Base-by-base conservation (phyloP, 139 green algal genomes). In the Chlorella vulgaris region DNA sequence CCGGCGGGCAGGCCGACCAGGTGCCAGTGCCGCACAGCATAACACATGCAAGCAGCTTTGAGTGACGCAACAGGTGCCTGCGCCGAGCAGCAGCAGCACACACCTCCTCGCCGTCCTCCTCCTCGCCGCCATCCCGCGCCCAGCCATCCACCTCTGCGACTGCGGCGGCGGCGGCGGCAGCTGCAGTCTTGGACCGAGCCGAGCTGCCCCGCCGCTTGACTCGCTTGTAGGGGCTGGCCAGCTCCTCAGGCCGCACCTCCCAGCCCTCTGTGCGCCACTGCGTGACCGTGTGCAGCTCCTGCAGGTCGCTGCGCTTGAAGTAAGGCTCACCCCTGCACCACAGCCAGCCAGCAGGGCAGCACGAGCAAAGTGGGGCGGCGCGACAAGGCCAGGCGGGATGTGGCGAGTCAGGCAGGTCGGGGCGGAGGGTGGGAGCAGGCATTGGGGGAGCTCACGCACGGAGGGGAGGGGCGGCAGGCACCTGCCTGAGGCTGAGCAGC, bases 261-360 rank as follows among this genome's bases (percentile, higher is more conserved):
- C 89, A 69, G 0, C 94, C 93, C 70, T 31, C 5, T 5, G 91
- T 63, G 22, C 92, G 62, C 42, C 77, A 76, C 93, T 91, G 96
- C 24, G 81, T 67, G 43, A 92, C 88, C 1, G 91, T 94, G 86
- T 96, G 94, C 62, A 98, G 83, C 36, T 94, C 91, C 1, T 55
- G 74, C 42, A 98, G 40, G 35, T 86, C 85, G 0, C 24, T 8
- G 18, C 91, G 88, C 7, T 79, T 69, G 80, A 89, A 97, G 87
- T 92, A 97, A 0, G 90, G 24, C 86, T 97, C 93, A 0, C 90
- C 91, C 35, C 84, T 80, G 73, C 78, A 69, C 31, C 24, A 24
- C 40, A 58, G n/a, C n/a, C n/a, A n/a, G n/a, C n/a, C n/a, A n/a
- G n/a, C n/a, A n/a, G n/a, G n/a, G n/a, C n/a, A n/a, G n/a, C n/a